Conservation (phyloP, 495 filamentous ascomycete genomes). For the Trichoderma asperelloides region DNA sequence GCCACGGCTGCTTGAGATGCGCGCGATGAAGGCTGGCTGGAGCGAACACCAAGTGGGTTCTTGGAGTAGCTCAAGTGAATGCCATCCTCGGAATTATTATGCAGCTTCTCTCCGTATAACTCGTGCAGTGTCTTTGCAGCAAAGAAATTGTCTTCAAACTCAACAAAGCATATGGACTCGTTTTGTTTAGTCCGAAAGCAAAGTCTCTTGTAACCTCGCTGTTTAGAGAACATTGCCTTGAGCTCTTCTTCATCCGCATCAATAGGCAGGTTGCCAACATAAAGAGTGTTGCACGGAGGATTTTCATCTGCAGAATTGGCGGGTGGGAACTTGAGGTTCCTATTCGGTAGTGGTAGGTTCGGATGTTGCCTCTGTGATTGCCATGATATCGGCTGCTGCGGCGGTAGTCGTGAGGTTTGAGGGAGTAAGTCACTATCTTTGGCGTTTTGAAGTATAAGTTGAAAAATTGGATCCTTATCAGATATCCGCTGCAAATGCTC, state of each 20-base stretch:
- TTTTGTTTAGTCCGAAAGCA: conserved; percentile 96
- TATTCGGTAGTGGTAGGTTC: too few species aligned
- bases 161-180: conserved; percentile 98
- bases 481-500: too few species aligned
- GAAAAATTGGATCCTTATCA: too few species aligned
- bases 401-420: too few species aligned
- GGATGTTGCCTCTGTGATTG: too few species aligned
- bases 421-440: too few species aligned
- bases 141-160: conserved; percentile 91
- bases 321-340: conserved; percentile 74
- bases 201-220: conserved; percentile 90
- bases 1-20: too few species aligned
- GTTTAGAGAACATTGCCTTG: conserved; percentile 88
- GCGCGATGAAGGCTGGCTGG: conserved; percentile 14
- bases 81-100: conserved; percentile 90
- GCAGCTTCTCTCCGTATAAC: conserved; percentile 80
- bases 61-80: conserved; percentile 98
- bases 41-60: conserved; percentile 90
- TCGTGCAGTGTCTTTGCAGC: conserved; percentile 91
- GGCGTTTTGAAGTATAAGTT: too few species aligned
- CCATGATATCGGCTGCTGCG: too few species aligned
- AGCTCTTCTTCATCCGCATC: conserved; percentile 95
- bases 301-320: conserved; percentile 96
- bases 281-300: conserved; percentile 95
- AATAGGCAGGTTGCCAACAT: conserved; percentile 90